phyloP scores from a whole-genome alignment of 257 asterid genomes.

The Penstemon davidsonii region DNA sequence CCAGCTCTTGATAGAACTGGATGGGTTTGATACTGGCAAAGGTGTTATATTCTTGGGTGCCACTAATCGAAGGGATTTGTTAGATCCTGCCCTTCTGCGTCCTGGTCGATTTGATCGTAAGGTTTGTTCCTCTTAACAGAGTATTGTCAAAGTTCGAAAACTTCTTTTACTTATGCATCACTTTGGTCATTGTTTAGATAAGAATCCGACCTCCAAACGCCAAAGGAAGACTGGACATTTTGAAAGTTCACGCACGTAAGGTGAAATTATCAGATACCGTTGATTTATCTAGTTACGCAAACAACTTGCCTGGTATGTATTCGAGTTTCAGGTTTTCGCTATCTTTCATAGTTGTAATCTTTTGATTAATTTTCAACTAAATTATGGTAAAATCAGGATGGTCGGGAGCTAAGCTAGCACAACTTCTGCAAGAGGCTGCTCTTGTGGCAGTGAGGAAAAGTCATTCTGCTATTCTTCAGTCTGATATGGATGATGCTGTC shows the following conservation, averaged over 20 bases:
- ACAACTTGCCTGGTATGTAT: conserved; percentile 78
- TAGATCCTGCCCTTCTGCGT: conserved; percentile 99
- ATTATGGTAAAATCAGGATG: conserved; percentile 61
- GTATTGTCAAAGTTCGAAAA: conserved; percentile 12
- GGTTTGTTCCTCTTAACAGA: conserved; percentile 49
- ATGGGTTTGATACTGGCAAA: conserved; percentile 98
- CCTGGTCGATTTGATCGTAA: conserved; percentile 99
- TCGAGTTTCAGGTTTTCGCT: conserved; percentile 18
- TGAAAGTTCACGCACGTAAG: conserved; percentile 86
- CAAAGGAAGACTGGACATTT: conserved; percentile 87
- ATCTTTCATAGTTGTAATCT: neutral
- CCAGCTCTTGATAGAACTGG: conserved; percentile 94
- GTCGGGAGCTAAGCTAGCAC: conserved; percentile 97
- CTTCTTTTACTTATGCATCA: conserved; percentile 13
- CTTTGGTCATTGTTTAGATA: conserved; percentile 46
- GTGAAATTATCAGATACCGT: conserved; percentile 82
- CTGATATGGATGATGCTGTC: conserved; percentile 96
- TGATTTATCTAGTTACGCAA: conserved; percentile 78
- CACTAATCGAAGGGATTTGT: conserved; percentile 91
- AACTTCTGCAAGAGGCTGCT: conserved; percentile 98
- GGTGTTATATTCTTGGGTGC: conserved; percentile 98
- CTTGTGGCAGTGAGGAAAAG: conserved; percentile 95
- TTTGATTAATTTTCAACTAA: conserved; percentile 1
- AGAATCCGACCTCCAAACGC: conserved; percentile 93
- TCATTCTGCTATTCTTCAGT: conserved; percentile 66